Conservation (phyloP, 2,329 filamentous ascomycete genomes). For the Dactylonectria macrodidyma region DNA sequence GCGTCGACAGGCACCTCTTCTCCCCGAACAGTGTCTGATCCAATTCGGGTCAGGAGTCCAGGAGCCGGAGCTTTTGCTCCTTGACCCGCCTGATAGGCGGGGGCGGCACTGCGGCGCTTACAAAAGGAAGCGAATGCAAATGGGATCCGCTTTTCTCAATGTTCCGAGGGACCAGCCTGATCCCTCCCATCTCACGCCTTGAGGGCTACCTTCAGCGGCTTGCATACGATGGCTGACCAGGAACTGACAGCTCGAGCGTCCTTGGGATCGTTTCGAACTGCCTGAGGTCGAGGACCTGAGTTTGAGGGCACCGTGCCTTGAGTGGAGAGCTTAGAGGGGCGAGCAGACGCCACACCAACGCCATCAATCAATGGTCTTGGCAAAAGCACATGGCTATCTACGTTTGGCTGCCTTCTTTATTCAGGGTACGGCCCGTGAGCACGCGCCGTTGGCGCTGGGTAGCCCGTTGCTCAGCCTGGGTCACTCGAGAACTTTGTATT, state of each 20-base stretch:
- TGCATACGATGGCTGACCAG: conserved; percentile 20
- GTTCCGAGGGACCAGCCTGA: conserved; percentile 8
- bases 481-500: background rate
- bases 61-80: conserved; percentile 55
- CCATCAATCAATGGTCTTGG: conserved; percentile 34
- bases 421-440: conserved; percentile 20
- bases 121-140: conserved; percentile 41
- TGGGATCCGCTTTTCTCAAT: conserved; percentile 39
- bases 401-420: conserved; percentile 26
- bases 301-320: conserved; percentile 2
- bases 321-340: conserved; percentile 13
- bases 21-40: conserved; percentile 49
- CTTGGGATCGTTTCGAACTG: conserved; percentile 24
- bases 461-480: background rate
- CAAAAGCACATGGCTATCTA: conserved; percentile 23
- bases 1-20: conserved; percentile 44
- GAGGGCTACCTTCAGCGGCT: conserved; percentile 4
- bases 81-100: conserved; percentile 49
- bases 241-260: conserved; percentile 19
- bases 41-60: conserved; percentile 43
- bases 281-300: background rate
- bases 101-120: conserved; percentile 50
- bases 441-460: conserved; percentile 29
- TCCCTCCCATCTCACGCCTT: background rate
- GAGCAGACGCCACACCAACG: conserved; percentile 36